A percentile compares a stretch with the other conserved stretches of the same genome.
These are phyloP conservation scores for Crucibulum laeve DNA, from an alignment of 768 basidiomycete genomes.

Conservation along the genomic window DNA sequence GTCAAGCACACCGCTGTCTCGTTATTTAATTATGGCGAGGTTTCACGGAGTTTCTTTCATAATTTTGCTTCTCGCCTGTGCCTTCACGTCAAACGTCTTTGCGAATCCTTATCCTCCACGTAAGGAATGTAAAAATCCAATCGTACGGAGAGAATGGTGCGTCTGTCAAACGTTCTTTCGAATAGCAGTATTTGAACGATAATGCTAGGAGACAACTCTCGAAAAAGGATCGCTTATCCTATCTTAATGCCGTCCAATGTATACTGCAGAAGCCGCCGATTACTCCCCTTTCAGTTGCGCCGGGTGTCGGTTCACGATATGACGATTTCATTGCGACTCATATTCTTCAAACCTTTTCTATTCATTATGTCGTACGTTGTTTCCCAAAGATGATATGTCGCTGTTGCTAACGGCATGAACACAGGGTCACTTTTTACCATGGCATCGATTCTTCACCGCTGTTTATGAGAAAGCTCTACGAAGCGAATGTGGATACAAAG, in stretches of 20 bases:
- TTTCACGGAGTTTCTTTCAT: too few relatives aligned
- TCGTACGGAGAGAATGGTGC: not conserved
- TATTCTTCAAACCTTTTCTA: slow-evolving; percentile 14
- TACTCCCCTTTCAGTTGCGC: slow-evolving; percentile 10
- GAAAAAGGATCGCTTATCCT: slow-evolving; percentile 7
- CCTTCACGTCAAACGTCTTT: too few relatives aligned
- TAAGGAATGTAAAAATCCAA: not conserved
- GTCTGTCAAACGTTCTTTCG: not conserved
- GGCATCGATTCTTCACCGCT: slow-evolving; percentile 17
- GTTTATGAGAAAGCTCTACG: slow-evolving; percentile 17
- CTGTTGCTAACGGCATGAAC: not conserved
- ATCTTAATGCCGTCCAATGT: slow-evolving; percentile 16
- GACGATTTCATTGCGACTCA: slow-evolving; percentile 21
- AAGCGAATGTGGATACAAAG: slow-evolving; percentile 17
- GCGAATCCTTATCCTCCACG: too few relatives aligned
- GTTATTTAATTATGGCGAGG: too few relatives aligned
- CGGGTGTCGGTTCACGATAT: slow-evolving; percentile 16
- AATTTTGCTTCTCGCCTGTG: too few relatives aligned
- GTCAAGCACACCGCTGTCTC: too few relatives aligned
- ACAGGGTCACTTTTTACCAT: slow-evolving; percentile 21
- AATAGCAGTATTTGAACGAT: not conserved
- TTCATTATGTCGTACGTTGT: slow-evolving; percentile 18
- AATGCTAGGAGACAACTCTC: slow-evolving; percentile 10
- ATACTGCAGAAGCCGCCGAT: slow-evolving; percentile 13
- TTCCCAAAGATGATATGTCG: not conserved